Percentiles rank a stretch among this genome's conserved stretches.
Evolutionary conservation across 1,284 basidiomycete genomes (phyloP).

Genomic region (Pterulicium gracile): DNA sequence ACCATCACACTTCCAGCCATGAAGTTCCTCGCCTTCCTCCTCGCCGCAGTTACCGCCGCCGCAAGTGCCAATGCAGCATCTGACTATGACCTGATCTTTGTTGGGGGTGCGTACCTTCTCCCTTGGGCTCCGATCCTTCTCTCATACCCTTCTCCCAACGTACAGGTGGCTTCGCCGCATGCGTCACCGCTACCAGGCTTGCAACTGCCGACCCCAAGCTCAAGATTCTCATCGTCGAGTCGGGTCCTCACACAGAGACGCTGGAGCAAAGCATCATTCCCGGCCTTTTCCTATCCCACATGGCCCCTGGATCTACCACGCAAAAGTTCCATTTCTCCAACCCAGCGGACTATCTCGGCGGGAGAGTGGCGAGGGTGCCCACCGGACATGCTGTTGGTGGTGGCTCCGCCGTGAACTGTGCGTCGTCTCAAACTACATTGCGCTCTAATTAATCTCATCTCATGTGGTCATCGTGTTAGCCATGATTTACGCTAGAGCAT

Average conservation of each 20-base stretch:
- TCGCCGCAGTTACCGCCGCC: too few species aligned
- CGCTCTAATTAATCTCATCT: not conserved
- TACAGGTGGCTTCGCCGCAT: not conserved
- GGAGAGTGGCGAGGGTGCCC: slow-evolving; percentile 29
- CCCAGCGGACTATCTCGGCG: slow-evolving; percentile 9
- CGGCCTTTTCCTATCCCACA: not conserved
- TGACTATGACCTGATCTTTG: slow-evolving; percentile 3
- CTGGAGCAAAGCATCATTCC: not conserved
- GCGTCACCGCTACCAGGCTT: not conserved
- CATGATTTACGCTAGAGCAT: slow-evolving; percentile 16
- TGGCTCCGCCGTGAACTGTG: slow-evolving; percentile 51
- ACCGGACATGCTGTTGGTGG: slow-evolving; percentile 44
- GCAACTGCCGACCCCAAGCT: slow-evolving; percentile 1
- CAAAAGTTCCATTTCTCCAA: not conserved
- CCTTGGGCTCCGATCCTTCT: not conserved
- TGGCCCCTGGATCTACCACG: not conserved
- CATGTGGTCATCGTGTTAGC: slow-evolving; percentile 16
- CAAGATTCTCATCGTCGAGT: slow-evolving; percentile 2
- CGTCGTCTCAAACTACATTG: slow-evolving; percentile 32
- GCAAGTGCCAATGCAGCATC: too few species aligned
- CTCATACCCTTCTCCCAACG: not conserved
- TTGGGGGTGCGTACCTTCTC: not conserved
- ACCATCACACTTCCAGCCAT: too few species aligned
- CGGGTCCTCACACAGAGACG: not conserved
- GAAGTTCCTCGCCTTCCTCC: too few species aligned